Evolutionary conservation across 2,329 filamentous ascomycete species (phyloP).

Genomic region (Fusarium sp.): DNA sequence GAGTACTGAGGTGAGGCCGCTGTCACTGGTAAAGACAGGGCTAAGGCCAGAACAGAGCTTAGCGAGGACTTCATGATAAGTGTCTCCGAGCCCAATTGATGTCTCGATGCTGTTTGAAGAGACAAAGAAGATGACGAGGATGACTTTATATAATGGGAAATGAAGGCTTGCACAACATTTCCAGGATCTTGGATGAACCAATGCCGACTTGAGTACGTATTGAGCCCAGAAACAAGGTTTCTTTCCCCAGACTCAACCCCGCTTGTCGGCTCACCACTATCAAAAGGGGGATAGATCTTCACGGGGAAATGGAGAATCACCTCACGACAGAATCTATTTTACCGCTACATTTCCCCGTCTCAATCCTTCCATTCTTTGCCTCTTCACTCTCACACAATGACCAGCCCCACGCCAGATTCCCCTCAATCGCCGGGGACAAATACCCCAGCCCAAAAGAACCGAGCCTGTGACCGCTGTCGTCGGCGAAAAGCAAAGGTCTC

Average conservation of each 20-base stretch:
- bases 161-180: background rate
- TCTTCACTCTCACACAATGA: conserved; percentile 9
- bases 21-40: background rate
- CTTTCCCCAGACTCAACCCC: conserved; percentile 20
- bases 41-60: background rate
- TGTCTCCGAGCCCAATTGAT: background rate
- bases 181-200: background rate
- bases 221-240: background rate
- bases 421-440: conserved; percentile 24
- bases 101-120: background rate
- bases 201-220: background rate
- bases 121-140: background rate
- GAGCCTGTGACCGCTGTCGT: conserved; percentile 49
- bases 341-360: conserved; percentile 31
- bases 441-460: conserved; percentile 27
- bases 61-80: conserved; percentile 15
- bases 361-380: background rate
- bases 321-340: conserved; percentile 17
- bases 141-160: conserved; percentile 2
- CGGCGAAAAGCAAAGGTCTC: conserved; percentile 48
- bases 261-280: background rate
- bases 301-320: conserved; percentile 31
- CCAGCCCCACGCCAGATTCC: conserved; percentile 28
- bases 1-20: background rate
- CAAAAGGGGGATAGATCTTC: background rate